phyloP scores from a whole-genome alignment of 257 asterid species.

The Orobanche coerulescens region DNA sequence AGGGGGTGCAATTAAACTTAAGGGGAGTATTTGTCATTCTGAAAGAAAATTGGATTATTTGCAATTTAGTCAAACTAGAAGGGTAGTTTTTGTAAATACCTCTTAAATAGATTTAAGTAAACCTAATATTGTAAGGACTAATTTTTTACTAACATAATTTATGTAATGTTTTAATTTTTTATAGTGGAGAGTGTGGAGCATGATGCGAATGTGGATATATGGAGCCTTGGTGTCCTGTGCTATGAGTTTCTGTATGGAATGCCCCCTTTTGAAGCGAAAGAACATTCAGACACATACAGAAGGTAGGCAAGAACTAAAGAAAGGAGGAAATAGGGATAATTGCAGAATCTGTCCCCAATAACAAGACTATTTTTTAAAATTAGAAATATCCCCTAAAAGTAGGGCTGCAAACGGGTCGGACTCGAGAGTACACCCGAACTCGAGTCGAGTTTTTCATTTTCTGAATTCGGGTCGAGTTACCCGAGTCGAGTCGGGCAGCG shows the following conservation, averaged over 20 bases:
- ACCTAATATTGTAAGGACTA: not conserved
- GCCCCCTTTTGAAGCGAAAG: conserved; percentile 95
- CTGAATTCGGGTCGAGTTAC: too few species aligned
- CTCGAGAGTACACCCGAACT: too few species aligned
- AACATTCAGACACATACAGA: conserved; percentile 87
- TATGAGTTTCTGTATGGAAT: conserved; percentile 88
- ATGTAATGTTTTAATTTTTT: not conserved
- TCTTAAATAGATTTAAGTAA: not conserved
- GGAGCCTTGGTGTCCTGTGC: conserved; percentile 97
- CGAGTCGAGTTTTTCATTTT: too few species aligned
- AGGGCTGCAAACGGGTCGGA: too few species aligned
- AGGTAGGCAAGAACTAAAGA: conserved; percentile 57
- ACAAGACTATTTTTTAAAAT: too few species aligned
- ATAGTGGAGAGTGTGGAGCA: conserved; percentile 95
- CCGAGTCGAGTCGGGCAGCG: too few species aligned
- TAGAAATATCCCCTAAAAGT: too few species aligned
- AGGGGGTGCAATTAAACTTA: too few species aligned
- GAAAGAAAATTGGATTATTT: not conserved
- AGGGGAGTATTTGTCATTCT: not conserved
- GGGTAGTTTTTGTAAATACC: not conserved
- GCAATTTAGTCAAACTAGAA: not conserved
- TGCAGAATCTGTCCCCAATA: too few species aligned
- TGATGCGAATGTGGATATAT: conserved; percentile 88
- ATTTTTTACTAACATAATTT: not conserved
- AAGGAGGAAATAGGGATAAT: too few species aligned